Evolutionary conservation across 2,329 filamentous ascomycete genomes (phyloP).

Genomic region (Clonostachys chloroleuca): DNA sequence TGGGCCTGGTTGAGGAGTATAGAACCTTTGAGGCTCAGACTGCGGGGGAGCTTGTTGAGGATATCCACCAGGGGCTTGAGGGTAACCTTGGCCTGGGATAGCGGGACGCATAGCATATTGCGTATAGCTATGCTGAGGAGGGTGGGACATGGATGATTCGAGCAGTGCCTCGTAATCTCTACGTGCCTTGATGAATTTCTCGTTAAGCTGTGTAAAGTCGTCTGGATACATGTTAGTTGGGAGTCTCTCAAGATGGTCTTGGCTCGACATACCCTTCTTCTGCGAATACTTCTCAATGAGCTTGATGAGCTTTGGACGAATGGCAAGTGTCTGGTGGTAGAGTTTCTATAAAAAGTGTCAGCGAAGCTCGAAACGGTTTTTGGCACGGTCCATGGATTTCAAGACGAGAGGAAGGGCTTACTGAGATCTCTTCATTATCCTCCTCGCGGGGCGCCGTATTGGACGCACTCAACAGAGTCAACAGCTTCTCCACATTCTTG

Average conservation of each 20-base stretch:
- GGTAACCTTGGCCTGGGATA: constrained; percentile 41
- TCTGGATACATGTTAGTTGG: constrained; percentile 45
- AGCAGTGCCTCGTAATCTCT: constrained; percentile 95
- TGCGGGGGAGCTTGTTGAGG: constrained; percentile 35
- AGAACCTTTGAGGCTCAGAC: constrained; percentile 65
- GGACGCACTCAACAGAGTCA: constrained; percentile 87
- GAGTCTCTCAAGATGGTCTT: background rate
- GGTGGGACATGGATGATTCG: constrained; percentile 93
- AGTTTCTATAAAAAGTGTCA: constrained; percentile 48
- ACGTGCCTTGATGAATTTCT: constrained; percentile 98
- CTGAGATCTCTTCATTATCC: constrained; percentile 96
- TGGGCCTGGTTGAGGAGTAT: constrained; percentile 30
- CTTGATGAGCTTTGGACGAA: constrained; percentile 94
- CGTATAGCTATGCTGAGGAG: constrained; percentile 75
- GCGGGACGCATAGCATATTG: constrained; percentile 56
- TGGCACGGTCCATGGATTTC: background rate
- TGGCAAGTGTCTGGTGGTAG: constrained; percentile 91
- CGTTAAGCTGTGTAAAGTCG: constrained; percentile 96
- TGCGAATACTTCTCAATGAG: constrained; percentile 98
- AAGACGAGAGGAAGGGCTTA: constrained; percentile 24
- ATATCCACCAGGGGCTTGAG: constrained; percentile 26
- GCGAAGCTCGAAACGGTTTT: constrained; percentile 3
- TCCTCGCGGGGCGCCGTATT: constrained; percentile 75
- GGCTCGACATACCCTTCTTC: constrained; percentile 71
- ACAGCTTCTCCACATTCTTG: constrained; percentile 63